Conservation (phyloP, 129 eudicot genomes). For the Flaveria ramosissima region DNA sequence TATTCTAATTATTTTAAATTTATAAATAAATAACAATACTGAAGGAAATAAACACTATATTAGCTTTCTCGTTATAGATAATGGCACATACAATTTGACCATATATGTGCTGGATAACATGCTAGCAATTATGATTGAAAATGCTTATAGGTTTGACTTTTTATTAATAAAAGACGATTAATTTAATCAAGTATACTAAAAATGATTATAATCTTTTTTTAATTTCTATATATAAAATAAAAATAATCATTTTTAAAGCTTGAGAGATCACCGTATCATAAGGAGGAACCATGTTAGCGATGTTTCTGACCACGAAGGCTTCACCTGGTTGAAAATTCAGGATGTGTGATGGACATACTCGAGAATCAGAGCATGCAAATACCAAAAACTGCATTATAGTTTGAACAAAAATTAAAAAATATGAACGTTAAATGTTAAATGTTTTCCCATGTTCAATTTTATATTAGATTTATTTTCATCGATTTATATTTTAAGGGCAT, state of each 20-base stretch:
- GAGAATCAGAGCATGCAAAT: conserved; percentile 89
- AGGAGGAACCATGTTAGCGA: conserved; percentile 94
- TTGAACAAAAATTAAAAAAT: neutral
- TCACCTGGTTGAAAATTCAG: conserved; percentile 89
- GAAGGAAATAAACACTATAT: neutral
- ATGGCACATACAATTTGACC: conserved; percentile 7
- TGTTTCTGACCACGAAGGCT: conserved; percentile 80
- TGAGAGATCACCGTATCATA: conserved; percentile 54
- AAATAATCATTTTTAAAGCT: neutral
- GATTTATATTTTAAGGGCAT: neutral
- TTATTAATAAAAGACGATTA: neutral
- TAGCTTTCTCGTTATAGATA: neutral
- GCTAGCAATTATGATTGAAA: conserved; percentile 26
- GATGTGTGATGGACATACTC: conserved; percentile 89
- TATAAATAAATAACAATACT: neutral
- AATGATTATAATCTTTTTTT: neutral
- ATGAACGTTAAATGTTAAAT: neutral
- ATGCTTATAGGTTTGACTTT: conserved; percentile 38
- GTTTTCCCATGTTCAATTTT: neutral
- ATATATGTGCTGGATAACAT: conserved; percentile 35
- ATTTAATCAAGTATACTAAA: neutral
- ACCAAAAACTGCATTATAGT: conserved; percentile 62
- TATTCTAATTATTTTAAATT: neutral
- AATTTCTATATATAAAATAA: neutral
- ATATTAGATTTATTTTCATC: neutral